Conservation (phyloP, 176 grass and related monocot species). For the barley (Hordeum vulgare) region DNA sequence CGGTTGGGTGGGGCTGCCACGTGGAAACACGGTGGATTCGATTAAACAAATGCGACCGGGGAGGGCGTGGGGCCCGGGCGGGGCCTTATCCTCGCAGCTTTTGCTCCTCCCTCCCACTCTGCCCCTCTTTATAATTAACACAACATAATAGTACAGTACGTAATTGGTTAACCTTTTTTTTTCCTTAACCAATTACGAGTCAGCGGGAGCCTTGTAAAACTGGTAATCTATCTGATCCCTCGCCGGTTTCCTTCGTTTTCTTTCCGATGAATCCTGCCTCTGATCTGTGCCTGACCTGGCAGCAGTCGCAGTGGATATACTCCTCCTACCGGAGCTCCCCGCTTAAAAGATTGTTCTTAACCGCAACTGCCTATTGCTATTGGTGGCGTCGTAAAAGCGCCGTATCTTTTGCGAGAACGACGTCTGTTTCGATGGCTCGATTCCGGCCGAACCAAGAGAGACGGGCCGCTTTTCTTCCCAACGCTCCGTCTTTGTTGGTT, state of each 20-base stretch:
- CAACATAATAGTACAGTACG: too few relatives aligned
- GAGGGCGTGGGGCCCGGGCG: not conserved
- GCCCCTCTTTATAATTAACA: not conserved
- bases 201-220: not conserved
- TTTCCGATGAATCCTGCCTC: not conserved
- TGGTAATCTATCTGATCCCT: not conserved
- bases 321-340: not conserved
- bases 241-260: not conserved
- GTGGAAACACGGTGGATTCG: conserved; percentile 70
- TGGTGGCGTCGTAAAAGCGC: conserved; percentile 6
- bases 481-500: not conserved
- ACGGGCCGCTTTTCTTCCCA: not conserved
- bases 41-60: conserved; percentile 30
- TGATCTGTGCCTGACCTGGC: conserved; percentile 39
- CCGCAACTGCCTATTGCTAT: not conserved
- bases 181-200: not conserved
- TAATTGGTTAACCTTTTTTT: not conserved
- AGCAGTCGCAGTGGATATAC: not conserved
- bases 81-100: conserved; percentile 23
- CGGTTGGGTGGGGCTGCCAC: conserved; percentile 33
- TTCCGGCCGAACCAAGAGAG: not conserved
- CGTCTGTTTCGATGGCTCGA: not conserved
- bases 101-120: conserved; percentile 5
- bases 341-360: not conserved
- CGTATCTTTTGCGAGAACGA: conserved; percentile 27